These are phyloP conservation scores for Mucor lusitanicus DNA, from an alignment of 371 early-diverging fungal species.

Conservation along the genomic window DNA sequence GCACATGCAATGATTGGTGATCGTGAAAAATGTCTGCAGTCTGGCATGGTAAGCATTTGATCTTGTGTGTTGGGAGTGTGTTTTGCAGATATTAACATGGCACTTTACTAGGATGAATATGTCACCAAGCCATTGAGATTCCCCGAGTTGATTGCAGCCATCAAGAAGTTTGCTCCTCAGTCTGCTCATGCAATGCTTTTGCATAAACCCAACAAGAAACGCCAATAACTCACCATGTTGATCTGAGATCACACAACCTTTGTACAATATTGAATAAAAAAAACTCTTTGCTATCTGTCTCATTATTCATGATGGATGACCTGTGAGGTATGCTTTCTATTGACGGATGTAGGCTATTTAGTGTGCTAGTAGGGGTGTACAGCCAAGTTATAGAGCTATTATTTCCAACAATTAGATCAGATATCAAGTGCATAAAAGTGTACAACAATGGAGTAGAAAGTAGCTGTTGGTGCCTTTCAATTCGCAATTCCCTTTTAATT, in stretches of 20 bases:
- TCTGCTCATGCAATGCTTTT: conserved; percentile 22
- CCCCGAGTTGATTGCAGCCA: conserved; percentile 64
- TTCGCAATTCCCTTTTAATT: no score
- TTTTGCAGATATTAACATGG: background rate
- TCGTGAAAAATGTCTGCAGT: conserved; percentile 71
- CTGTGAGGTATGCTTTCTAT: no score
- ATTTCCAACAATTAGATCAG: no score
- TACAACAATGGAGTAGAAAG: no score
- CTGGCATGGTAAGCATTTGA: conserved; percentile 67
- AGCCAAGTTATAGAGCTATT: no score
- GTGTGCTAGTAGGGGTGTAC: no score
- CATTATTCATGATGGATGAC: no score
- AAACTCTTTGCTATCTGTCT: no score
- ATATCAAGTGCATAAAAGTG: no score
- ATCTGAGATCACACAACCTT: background rate
- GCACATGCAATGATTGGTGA: conserved; percentile 84
- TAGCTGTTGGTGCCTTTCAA: no score
- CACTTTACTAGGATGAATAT: conserved; percentile 60
- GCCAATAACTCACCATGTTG: background rate
- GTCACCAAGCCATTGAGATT: conserved; percentile 72
- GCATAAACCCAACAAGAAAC: conserved; percentile 11
- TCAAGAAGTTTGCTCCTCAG: conserved; percentile 58
- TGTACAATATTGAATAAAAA: no score
- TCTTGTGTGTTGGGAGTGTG: background rate
- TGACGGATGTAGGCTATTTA: no score